Conservation (phyloP, 495 filamentous ascomycete species). For the Aspergillus avenaceus region DNA sequence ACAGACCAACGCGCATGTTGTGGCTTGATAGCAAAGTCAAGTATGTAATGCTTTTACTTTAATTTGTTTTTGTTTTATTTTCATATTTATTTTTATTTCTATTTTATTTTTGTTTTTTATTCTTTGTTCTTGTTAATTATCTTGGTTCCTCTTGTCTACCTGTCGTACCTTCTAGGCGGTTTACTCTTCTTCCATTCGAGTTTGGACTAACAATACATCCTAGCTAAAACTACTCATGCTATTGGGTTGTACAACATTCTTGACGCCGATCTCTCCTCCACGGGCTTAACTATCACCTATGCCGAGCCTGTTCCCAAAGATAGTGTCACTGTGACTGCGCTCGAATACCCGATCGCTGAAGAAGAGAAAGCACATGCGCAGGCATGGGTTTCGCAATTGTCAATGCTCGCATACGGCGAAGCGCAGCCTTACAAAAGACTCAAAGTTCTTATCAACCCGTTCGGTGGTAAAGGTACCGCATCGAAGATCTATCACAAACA, state of each 20-base stretch:
- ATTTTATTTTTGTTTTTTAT: slow-evolving; percentile 11
- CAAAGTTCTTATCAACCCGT: slow-evolving; percentile 87
- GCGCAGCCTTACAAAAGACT: slow-evolving; percentile 67
- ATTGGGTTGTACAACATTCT: slow-evolving; percentile 84
- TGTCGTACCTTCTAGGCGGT: background rate
- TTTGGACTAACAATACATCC: background rate
- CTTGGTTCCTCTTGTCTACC: background rate
- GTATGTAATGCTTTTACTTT: slow-evolving; percentile 15
- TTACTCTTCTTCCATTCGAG: background rate
- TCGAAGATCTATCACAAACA: slow-evolving; percentile 67
- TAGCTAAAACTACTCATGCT: slow-evolving; percentile 38
- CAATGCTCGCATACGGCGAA: slow-evolving; percentile 69
- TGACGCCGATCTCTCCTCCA: slow-evolving; percentile 63
- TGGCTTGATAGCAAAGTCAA: slow-evolving; percentile 26
- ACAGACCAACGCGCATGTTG: slow-evolving; percentile 36
- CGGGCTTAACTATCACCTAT: slow-evolving; percentile 70
- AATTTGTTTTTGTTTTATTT: background rate
- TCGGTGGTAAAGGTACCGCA: slow-evolving; percentile 79
- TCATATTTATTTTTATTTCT: no score
- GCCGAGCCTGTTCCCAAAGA: slow-evolving; percentile 55
- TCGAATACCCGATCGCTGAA: slow-evolving; percentile 58
- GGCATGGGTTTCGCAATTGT: slow-evolving; percentile 58
- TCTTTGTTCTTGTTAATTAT: no score
- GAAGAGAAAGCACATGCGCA: slow-evolving; percentile 46
- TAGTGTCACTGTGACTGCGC: slow-evolving; percentile 50